Conservation (phyloP, 2,329 filamentous ascomycete genomes). For the Sporothrix pallida region DNA sequence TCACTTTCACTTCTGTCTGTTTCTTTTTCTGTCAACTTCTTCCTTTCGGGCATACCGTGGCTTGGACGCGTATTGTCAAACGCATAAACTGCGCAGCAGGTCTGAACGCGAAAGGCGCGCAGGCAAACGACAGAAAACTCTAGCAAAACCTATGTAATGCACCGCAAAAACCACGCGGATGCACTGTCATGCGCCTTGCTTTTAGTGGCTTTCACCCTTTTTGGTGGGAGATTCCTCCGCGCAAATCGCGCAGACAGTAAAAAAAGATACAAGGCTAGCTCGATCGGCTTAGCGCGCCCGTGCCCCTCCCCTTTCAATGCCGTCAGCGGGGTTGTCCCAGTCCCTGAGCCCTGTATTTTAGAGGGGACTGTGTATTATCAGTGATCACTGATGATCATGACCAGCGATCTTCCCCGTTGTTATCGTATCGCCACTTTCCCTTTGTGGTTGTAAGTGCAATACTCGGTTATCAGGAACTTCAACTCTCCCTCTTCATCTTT, state of each 20-base stretch:
- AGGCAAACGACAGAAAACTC: not conserved
- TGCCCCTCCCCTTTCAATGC: slow-evolving; percentile 13
- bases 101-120: not conserved
- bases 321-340: slow-evolving; percentile 3
- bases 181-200: not conserved
- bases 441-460: not conserved
- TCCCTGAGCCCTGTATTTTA: not conserved
- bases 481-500: not conserved
- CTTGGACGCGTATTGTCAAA: not conserved
- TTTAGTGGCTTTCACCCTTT: not conserved
- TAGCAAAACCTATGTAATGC: not conserved
- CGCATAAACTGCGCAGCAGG: slow-evolving; percentile 14
- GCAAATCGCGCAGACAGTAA: slow-evolving; percentile 15
- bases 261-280: not conserved
- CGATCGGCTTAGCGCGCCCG: slow-evolving; percentile 5
- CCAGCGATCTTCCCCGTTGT: not conserved
- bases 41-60: not conserved
- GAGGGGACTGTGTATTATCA: no score
- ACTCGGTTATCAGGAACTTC: not conserved
- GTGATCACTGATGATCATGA: not conserved
- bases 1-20: not conserved
- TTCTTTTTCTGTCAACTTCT: not conserved
- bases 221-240: not conserved
- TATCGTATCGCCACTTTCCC: not conserved
- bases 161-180: slow-evolving; percentile 20